Conservation (phyloP, 2,329 filamentous ascomycete species). For the Metarhizium guizhouense region DNA sequence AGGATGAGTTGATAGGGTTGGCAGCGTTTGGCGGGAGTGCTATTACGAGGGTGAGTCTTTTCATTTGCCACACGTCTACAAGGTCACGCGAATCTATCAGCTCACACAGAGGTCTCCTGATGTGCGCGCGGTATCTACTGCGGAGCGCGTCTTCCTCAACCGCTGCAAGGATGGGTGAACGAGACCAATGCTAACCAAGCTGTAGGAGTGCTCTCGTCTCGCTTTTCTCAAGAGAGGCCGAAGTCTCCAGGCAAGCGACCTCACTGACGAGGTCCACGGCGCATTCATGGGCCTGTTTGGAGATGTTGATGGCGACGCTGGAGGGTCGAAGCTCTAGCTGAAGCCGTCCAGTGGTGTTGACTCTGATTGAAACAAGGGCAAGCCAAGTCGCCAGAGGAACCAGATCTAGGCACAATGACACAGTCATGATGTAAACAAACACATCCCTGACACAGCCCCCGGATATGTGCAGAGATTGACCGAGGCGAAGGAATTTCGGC, state of each 20-base stretch:
- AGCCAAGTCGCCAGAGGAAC: too few relatives aligned
- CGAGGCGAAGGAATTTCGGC: too few relatives aligned
- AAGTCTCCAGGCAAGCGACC: constrained; percentile 82
- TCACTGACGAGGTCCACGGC: constrained; percentile 81
- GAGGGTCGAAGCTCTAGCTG: constrained; percentile 24
- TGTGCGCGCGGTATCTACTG: background rate
- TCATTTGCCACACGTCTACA: background rate
- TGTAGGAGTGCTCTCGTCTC: constrained; percentile 68
- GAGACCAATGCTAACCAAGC: background rate
- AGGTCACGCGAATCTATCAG: background rate
- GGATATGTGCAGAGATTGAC: too few relatives aligned
- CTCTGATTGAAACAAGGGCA: too few relatives aligned
- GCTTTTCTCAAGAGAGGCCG: constrained; percentile 82
- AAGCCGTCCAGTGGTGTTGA: too few relatives aligned
- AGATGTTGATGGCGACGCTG: constrained; percentile 44
- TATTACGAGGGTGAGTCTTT: constrained; percentile 63
- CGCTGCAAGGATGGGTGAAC: background rate
- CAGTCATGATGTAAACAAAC: too few relatives aligned
- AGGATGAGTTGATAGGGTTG: constrained; percentile 59
- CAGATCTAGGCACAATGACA: too few relatives aligned
- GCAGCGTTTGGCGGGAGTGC: constrained; percentile 81
- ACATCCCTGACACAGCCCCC: too few relatives aligned
- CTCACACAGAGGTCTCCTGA: background rate
- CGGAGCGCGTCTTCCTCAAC: background rate
- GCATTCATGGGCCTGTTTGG: constrained; percentile 77